Evolutionary conservation across 768 basidiomycete species (phyloP), one percentile per base, ranked within the genome.

Genomic region (Serendipita vermifera): DNA sequence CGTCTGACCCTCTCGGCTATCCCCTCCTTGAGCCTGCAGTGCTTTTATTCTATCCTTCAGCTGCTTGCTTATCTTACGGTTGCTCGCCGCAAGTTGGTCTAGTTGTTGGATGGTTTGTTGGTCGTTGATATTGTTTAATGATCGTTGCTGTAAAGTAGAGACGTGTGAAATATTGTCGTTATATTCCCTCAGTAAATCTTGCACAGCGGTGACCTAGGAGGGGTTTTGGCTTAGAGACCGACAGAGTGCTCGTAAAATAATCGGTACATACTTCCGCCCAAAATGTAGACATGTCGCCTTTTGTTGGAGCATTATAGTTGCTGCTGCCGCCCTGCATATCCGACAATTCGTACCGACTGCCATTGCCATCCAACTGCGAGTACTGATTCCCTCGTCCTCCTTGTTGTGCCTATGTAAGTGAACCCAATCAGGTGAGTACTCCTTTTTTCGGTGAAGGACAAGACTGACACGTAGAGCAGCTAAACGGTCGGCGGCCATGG

Each of bases 231-330:
- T n/a, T n/a, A n/a, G n/a, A n/a, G n/a, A n/a, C n/a, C n/a, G n/a
- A n/a, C n/a, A n/a, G n/a, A n/a, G n/a, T n/a, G n/a, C n/a, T n/a
- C n/a, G n/a, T n/a, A n/a, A n/a, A n/a, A n/a, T n/a, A n/a, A n/a
- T n/a, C n/a, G n/a, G n/a, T 15, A 63, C 75, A 55, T 58, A 84
- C 86, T 74, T 89, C 87, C 39, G 75, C 71, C 65, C 87, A 88
- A 68, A 89, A 88, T 9, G 74, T 70, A 2, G 77, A 67, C 84
- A 86, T 86, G 58, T 65, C 65, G 67, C 84, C 83, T n/a, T n/a
- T n/a, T n/a, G n/a, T n/a, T n/a, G n/a, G n/a, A n/a, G n/a, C n/a
- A n/a, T n/a, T n/a, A n/a, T n/a, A n/a, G n/a, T n/a, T n/a, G n/a
- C n/a, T n/a, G n/a, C n/a, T n/a, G n/a, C n/a, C n/a, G n/a, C n/a